Conservation (phyloP, 2,329 filamentous ascomycete genomes). For the Phialemonium atrogriseum region DNA sequence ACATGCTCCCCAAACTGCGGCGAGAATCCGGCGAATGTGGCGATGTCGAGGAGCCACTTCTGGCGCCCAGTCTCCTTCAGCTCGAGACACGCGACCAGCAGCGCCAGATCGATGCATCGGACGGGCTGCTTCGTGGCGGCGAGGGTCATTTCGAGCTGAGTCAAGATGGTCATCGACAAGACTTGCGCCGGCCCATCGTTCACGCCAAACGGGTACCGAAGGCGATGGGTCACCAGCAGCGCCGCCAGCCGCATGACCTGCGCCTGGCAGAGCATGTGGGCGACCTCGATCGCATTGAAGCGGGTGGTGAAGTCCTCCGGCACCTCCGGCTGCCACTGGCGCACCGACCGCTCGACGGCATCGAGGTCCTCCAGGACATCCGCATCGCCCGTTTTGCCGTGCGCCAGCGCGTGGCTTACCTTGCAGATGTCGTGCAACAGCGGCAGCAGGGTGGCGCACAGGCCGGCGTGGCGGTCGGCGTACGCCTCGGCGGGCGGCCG, state of each 20-base stretch:
- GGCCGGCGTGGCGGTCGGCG: constrained; percentile 18
- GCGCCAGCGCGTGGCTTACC: constrained; percentile 12
- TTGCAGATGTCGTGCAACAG: constrained; percentile 16
- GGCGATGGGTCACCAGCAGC: constrained; percentile 15
- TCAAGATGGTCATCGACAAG: constrained; percentile 14
- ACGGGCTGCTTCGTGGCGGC: constrained; percentile 9
- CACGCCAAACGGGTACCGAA: constrained; percentile 13
- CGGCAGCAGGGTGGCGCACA: constrained; percentile 16
- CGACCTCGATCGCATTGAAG: constrained; percentile 14
- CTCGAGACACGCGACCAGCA: no score
- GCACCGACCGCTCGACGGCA: constrained; percentile 12
- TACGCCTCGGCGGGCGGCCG: constrained; percentile 5
- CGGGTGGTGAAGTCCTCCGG: constrained; percentile 11
- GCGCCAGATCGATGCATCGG: no score
- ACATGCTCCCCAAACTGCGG: not conserved
- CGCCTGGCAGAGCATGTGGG: constrained; percentile 20
- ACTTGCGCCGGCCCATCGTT: constrained; percentile 11
- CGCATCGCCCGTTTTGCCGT: not conserved
- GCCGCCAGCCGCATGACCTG: constrained; percentile 14
- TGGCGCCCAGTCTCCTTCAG: no score
- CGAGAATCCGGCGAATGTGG: constrained; percentile 2
- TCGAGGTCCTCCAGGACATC: constrained; percentile 9
- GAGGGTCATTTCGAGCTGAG: constrained; percentile 13
- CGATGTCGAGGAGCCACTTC: constrained; percentile 2
- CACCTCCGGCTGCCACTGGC: constrained; percentile 15